Evolutionary conservation across 1,284 basidiomycete species (phyloP).

Genomic region (Cryptococcus deneoformans): DNA sequence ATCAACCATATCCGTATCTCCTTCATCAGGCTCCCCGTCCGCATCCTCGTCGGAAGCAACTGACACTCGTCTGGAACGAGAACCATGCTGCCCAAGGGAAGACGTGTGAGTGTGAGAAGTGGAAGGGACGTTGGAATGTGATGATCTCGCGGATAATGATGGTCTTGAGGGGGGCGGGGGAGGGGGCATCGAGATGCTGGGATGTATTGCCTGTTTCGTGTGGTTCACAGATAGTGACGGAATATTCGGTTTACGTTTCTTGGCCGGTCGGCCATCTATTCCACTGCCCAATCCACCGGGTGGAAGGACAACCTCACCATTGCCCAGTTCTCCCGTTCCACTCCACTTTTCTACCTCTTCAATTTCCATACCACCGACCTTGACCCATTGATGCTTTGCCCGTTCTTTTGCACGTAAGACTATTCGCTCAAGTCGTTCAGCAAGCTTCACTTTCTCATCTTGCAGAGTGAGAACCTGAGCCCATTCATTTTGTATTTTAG

Average conservation of each 20-base stretch:
- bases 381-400: slow-evolving; percentile 44
- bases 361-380: slow-evolving; percentile 44
- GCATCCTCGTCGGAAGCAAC: slow-evolving; percentile 15
- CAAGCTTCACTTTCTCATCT: slow-evolving; percentile 46
- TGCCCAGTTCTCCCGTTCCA: slow-evolving; percentile 27
- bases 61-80: slow-evolving; percentile 1
- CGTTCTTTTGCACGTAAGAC: slow-evolving; percentile 41
- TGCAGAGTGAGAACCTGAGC: slow-evolving; percentile 43
- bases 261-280: slow-evolving; percentile 20
- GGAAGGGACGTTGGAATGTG: slow-evolving; percentile 7
- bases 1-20: slow-evolving; percentile 22
- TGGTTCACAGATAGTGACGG: slow-evolving; percentile 15
- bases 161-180: slow-evolving; percentile 23
- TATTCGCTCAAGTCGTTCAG: slow-evolving; percentile 45
- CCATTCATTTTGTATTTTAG: slow-evolving; percentile 48
- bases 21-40: slow-evolving; percentile 26
- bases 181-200: slow-evolving; percentile 24
- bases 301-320: slow-evolving; percentile 37
- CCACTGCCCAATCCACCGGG: slow-evolving; percentile 37
- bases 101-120: background rate
- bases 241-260: slow-evolving; percentile 33
- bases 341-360: slow-evolving; percentile 30
- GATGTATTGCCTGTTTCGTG: slow-evolving; percentile 12
- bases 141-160: slow-evolving; percentile 14
- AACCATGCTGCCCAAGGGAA: no score